Conservation (phyloP, 192 early-diverging fungal genomes). For the Entomortierella chlamydospora region DNA sequence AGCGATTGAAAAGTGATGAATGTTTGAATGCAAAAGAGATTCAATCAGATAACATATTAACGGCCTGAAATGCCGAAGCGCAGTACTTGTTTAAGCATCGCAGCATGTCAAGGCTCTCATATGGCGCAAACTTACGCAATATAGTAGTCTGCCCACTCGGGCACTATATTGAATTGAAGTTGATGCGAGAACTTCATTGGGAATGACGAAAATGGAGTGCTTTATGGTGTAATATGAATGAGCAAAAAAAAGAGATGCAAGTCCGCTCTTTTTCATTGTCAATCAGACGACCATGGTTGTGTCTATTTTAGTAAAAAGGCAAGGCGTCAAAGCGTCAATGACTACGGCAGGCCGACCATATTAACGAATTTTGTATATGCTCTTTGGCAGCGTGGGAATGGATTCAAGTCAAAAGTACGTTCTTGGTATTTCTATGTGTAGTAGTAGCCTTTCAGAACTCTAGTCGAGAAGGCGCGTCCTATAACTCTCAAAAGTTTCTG, state of each 20-base stretch:
- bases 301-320: too few relatives aligned
- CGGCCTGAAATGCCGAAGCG: not conserved
- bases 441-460: too few relatives aligned
- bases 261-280: not conserved
- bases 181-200: constrained; percentile 91
- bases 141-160: constrained; percentile 81
- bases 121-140: constrained; percentile 64
- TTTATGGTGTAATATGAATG: constrained; percentile 12
- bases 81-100: too few relatives aligned
- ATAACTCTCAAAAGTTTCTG: too few relatives aligned
- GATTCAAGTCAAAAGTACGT: too few relatives aligned
- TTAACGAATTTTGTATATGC: too few relatives aligned
- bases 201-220: constrained; percentile 4
- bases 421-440: too few relatives aligned
- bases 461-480: too few relatives aligned
- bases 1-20: not conserved
- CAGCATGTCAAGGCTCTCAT: not conserved
- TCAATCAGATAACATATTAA: not conserved
- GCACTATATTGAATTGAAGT: constrained; percentile 89
- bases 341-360: too few relatives aligned
- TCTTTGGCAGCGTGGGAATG: too few relatives aligned
- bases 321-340: too few relatives aligned
- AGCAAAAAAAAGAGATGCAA: not conserved
- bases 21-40: not conserved
- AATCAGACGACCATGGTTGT: not conserved